These are phyloP conservation scores for Passalora sequoiae DNA, from an alignment of 2,329 filamentous ascomycete species.

Conservation along the genomic window DNA sequence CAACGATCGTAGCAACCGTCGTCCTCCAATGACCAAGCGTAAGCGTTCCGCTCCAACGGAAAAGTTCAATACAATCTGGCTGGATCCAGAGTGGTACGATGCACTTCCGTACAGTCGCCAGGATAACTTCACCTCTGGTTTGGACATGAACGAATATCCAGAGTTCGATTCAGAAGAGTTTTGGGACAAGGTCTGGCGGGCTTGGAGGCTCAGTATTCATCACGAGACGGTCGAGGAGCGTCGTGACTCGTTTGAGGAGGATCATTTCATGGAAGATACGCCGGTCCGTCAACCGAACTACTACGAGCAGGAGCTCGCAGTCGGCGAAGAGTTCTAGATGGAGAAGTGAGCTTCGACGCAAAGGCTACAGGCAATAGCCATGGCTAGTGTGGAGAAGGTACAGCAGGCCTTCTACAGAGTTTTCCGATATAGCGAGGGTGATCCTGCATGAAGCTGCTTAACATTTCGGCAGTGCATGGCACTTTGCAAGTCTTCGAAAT, in stretches of 20 bases:
- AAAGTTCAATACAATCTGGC: not conserved
- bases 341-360: too few relatives aligned
- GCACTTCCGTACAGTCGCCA: conserved; percentile 3
- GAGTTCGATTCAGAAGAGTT: conserved; percentile 4
- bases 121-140: conserved; percentile 3
- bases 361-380: too few relatives aligned
- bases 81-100: conserved; percentile 4
- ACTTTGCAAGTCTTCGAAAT: too few relatives aligned
- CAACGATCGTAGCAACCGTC: not conserved
- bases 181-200: conserved; percentile 6
- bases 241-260: conserved; percentile 2
- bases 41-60: not conserved
- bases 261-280: not conserved
- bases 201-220: not conserved
- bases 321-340: too few relatives aligned
- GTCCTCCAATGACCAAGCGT: not conserved
- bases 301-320: too few relatives aligned
- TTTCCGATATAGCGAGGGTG: too few relatives aligned
- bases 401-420: too few relatives aligned
- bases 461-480: too few relatives aligned
- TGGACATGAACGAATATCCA: not conserved
- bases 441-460: too few relatives aligned
- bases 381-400: too few relatives aligned
- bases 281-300: not conserved
- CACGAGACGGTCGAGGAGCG: conserved; percentile 9